phyloP scores from a whole-genome alignment of 192 early-diverging fungal species.

The Phlyctochytrium bullatum region DNA sequence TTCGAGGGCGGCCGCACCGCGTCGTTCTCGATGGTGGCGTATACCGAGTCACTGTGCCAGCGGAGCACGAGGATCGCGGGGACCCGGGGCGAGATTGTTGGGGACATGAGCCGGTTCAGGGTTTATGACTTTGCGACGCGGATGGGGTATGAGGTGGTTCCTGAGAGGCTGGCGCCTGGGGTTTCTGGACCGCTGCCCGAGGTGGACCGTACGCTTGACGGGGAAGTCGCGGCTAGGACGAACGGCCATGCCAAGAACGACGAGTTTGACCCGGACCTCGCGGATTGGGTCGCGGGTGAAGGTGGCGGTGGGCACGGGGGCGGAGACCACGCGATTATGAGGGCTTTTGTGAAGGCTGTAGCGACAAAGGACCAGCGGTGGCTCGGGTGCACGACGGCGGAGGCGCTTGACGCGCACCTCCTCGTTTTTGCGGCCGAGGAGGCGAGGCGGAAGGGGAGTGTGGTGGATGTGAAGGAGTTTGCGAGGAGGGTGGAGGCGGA shows the following conservation, averaged over 20 bases:
- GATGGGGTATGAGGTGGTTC: conserved; percentile 25
- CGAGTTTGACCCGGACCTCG: too few species aligned
- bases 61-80: conserved; percentile 55
- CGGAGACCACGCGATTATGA: conserved; percentile 45
- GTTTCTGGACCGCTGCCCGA: too few species aligned
- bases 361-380: conserved; percentile 15
- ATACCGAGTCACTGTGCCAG: conserved; percentile 51
- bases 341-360: conserved; percentile 39
- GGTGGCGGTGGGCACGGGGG: conserved; percentile 46
- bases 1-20: conserved; percentile 52
- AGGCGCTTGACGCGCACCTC: conserved; percentile 35
- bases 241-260: too few species aligned
- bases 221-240: too few species aligned
- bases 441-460: conserved; percentile 32
- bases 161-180: too few species aligned
- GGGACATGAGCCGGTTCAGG: conserved; percentile 46
- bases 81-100: conserved; percentile 50
- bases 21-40: conserved; percentile 58
- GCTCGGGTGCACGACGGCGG: conserved; percentile 36
- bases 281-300: too few species aligned
- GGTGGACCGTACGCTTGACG: too few species aligned
- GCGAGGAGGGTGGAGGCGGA: too few species aligned
- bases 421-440: conserved; percentile 54
- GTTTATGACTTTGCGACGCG: conserved; percentile 45
- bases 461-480: conserved; percentile 42